Evolutionary conservation across 768 basidiomycete species (phyloP), one percentile per base, ranked within the genome.

Genomic region (Tubosaeta sp.): DNA sequence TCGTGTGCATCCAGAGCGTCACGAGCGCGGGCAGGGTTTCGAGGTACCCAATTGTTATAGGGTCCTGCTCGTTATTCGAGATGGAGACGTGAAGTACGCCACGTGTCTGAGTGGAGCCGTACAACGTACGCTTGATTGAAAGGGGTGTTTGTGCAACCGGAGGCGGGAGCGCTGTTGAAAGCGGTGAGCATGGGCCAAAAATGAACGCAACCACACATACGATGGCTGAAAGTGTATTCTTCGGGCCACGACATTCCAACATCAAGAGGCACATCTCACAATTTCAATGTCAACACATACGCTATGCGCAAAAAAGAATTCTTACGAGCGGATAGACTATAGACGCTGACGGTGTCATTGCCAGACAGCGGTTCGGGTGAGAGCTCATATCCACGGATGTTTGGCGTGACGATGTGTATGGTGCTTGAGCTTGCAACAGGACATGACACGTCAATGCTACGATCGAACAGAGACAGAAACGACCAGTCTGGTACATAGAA

Each of bases 21-120:
- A 97, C 75, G 61, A 93, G 84, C 84, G 94, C 95, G 4, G 95
- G 96, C 78, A 94, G 85, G 1, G 87, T 88, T 69, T 98, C 96
- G 39, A 94, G 78, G 67, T 94, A 96, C n/a, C 66, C 66, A 2
- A 56, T 47, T 4, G 55, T 58, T 9, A 85, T 66, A 0, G 85
- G 75, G 18, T 72, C 66, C 19, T 82, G 57, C 1, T 73, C 56
- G 6, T 69, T 62, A 61, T 95, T 96, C 6, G 63, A 74, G 46
- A 97, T 66, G 21, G 76, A 72, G 12, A 94, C 68, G 39, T 77
- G 77, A 18, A 99, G 82, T 14, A 79, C 75, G 4, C 92, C 94
- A 40, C 76, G 79, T 10, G 84, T 85, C 65, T 94, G 93, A 47
- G 80, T 84, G 12, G 82, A 76, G 18, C 91, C 88, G 34, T 77